Conservation (phyloP, 257 asterid species). For the Solanum appendiculatum region DNA sequence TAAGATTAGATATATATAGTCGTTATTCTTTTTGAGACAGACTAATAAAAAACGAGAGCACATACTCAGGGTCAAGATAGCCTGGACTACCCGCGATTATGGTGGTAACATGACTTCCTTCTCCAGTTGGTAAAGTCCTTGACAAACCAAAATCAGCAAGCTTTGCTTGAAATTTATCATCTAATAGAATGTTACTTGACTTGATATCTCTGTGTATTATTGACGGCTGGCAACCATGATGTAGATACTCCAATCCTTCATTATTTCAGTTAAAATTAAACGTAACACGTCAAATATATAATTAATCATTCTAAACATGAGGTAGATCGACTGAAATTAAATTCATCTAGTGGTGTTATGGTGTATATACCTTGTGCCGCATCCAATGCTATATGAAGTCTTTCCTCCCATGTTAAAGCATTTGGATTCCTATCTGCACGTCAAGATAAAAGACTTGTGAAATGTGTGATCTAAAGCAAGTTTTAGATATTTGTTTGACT, state of each 20-base stretch:
- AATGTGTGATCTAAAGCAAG: background rate
- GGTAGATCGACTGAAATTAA: background rate
- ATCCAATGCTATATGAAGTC: conserved; percentile 25
- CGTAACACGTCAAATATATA: background rate
- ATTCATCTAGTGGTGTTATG: background rate
- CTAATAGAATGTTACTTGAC: conserved; percentile 17
- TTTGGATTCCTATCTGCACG: conserved; percentile 1
- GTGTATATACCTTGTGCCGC: background rate
- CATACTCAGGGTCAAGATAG: conserved; percentile 33
- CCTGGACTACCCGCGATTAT: conserved; percentile 24
- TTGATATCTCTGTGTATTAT: conserved; percentile 40
- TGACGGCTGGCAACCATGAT: conserved; percentile 29
- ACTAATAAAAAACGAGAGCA: background rate
- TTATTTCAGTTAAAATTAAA: background rate
- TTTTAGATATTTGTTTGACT: background rate
- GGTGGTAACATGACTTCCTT: conserved; percentile 8
- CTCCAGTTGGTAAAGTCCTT: conserved; percentile 11
- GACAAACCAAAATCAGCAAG: conserved; percentile 41
- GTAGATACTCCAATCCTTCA: conserved; percentile 37
- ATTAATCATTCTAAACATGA: background rate
- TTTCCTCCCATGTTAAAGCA: conserved; percentile 26
- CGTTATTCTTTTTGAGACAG: background rate
- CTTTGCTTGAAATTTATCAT: conserved; percentile 25
- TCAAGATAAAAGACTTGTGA: background rate
- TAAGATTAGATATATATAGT: background rate